Base-by-base conservation (phyloP, 805 yeast species). In the Yamadazyma takamatsuzukensis region DNA sequence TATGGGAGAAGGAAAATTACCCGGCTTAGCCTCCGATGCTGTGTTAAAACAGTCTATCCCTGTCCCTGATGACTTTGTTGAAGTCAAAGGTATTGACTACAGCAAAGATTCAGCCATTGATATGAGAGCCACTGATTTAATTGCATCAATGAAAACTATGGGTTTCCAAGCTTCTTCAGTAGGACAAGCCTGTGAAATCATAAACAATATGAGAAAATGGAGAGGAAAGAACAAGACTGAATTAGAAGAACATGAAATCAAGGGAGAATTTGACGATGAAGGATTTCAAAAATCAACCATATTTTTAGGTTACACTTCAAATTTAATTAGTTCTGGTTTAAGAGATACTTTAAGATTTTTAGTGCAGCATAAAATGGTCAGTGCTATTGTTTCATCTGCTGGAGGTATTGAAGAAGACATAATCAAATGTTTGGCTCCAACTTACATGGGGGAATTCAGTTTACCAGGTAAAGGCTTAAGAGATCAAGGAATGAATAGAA, bases 381-480 rank as follows among this genome's bases (percentile, higher is more conserved):
- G 88, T 49, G 97, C 95, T 12, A 78, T 93, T 49, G 98, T 93
- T 30, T 83, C 97, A n/a, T 76, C 90, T 41, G 98, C 96, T 15
- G 99, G 99, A 45, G 99, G 98, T 46, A 80, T 93, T 41, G 99
- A 93, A 59, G 99, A 93, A 66, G 99, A 93, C 63, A 65, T 93
- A 30, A 93, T 93, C 70, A 93, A 93, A 61, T 88, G 96, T 56
- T 70, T 93, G 36, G 98, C 97, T 2, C 96, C 97, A 35, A 93
- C 99, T 6, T 89, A 80, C 52, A 68, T 94, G 71, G 97, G 98
- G 33, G 97, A 88, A 31, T 93, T 88, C 59, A 58, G 82, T 27
- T 69, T 90, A 45, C 77, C 80, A 11, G 99, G 99, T 39, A 69
- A 79, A 36, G 69, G 72, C 29, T 73, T 93, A 43, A 79, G 99